phyloP scores from a whole-genome alignment of 2,329 filamentous ascomycete genomes.

The Cercospora zeae-maydis region DNA sequence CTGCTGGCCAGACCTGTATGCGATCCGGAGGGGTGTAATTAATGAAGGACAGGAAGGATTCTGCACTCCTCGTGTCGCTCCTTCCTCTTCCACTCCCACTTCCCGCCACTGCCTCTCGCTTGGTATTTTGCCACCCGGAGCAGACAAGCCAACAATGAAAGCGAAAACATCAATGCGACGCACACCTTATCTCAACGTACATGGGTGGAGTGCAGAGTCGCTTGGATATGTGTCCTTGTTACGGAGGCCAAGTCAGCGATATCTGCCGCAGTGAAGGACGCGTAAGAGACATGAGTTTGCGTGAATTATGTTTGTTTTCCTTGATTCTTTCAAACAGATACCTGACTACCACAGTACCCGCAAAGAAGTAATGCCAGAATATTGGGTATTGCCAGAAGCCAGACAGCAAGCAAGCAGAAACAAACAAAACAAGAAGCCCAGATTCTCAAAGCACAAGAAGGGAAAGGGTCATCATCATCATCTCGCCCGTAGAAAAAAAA shows the following conservation, averaged over 20 bases:
- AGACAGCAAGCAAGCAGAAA: background rate
- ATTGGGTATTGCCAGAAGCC: background rate
- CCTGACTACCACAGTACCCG: background rate
- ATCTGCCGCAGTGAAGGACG: background rate
- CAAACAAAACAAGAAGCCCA: background rate
- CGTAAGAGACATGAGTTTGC: background rate
- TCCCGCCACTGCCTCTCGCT: too few species aligned
- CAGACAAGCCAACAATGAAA: background rate
- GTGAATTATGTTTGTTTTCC: background rate
- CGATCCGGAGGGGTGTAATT: too few species aligned
- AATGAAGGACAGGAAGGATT: too few species aligned
- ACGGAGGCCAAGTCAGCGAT: too few species aligned
- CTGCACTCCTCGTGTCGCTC: background rate
- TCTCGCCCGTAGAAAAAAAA: background rate
- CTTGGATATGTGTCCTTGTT: too few species aligned
- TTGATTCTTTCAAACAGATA: background rate
- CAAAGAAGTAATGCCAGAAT: background rate
- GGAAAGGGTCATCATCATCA: background rate
- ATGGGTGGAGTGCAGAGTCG: too few species aligned
- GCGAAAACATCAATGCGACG: too few species aligned
- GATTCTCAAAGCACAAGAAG: background rate
- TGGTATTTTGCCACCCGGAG: too few species aligned
- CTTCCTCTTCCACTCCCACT: too few species aligned
- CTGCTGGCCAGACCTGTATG: too few species aligned
- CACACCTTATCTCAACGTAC: background rate